Evolutionary conservation across 208 protist species (phyloP), one percentile per base, ranked within the genome.

Genomic region (Leishmania arabica): DNA sequence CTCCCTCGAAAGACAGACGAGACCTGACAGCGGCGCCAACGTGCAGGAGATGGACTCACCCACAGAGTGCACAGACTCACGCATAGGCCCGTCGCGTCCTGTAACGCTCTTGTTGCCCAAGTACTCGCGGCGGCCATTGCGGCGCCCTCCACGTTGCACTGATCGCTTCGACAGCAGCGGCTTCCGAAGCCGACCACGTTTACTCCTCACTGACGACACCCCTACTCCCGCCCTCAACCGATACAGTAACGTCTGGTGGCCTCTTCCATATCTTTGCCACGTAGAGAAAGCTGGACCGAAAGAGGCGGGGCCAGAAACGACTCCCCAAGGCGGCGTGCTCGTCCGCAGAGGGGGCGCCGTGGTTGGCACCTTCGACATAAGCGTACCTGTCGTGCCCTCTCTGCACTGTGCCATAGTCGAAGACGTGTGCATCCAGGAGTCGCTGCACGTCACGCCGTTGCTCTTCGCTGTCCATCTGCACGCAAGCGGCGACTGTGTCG

Each of bases 181-280:
- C 70, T 40, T 76, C 9, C 13, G 9, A 62, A 27, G 11, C 47
- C 21, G 72, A 2, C 21, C 8, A 11, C 34, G 51, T 27, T 42
- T 76, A 40, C 72, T 62, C 17, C 19, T 34, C 51, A 56, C 53
- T 53, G 7, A 11, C 21, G 3, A 54, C 45, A 64, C 4, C 53
- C 9, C 34, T 34, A 45, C n/a, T n/a, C n/a, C 6, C 37, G 56
- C 45, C 4, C 34, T 58, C 31, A 21, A 21, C 70, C 56, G 56
- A 56, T 31, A n/a, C 51, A 34, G 72, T 31, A 34, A 13, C 51
- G 4, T 62, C 31, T 75, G 31, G 31, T n/a, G 78, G 84, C 58
- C 72, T 84, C 82, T 97, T 97, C 85, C 82, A 89, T 62, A 97
- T 93, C 73, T 96, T 96, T 11, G 88, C 89, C 21, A 97, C 79